Base-by-base conservation (phyloP, 768 basidiomycete species). In the Leccinum barrowsii region DNA sequence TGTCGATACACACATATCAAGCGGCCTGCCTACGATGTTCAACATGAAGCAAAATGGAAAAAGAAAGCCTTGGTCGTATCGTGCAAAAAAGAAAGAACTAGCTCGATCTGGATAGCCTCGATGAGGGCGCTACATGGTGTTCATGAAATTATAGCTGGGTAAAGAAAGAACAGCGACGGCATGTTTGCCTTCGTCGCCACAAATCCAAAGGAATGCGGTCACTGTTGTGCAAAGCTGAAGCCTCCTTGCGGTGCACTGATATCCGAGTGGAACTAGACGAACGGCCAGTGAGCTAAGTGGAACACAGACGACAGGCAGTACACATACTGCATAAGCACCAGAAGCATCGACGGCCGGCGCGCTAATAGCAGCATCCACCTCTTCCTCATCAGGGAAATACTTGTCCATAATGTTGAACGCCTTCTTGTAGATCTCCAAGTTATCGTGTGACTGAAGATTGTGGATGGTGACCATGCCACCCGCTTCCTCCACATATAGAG, bases 351-450 rank as follows among this genome's bases (percentile, higher is more conserved):
- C 85, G 47, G 81, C 83, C 17, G 92, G 84, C n/a, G 86, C 87
- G 52, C 78, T 82, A 66, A 92, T 87, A 21, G 84, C 88, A 54
- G 91, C 85, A 69, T 93, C 93, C 53, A 91, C 82, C 50, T 95
- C 96, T 71, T 98, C 96, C 69, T 98, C 96, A 62, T 95, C 94
- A 34, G 94, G 93, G 89, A 96, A 97, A 79, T 96, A 97, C 71
- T 95, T 95, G 78, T 93, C 90, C 90, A 92, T 92, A 69, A 93
- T 97, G 75, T 93, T 93, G 82, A 94, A 99, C 44, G 95, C 96
- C 79, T 99, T 98, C 85, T 98, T 98, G 79, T 99, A 99, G 67
- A 99, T 98, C 67, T 98, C 96, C 76, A 98, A 76, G 77, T 99
- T 99, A 78, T 99, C 96, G 75, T 98, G 97, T 75, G 96, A 94